Conservation (phyloP, 2,329 filamentous ascomycete genomes). For the Seiridium cupressi region DNA sequence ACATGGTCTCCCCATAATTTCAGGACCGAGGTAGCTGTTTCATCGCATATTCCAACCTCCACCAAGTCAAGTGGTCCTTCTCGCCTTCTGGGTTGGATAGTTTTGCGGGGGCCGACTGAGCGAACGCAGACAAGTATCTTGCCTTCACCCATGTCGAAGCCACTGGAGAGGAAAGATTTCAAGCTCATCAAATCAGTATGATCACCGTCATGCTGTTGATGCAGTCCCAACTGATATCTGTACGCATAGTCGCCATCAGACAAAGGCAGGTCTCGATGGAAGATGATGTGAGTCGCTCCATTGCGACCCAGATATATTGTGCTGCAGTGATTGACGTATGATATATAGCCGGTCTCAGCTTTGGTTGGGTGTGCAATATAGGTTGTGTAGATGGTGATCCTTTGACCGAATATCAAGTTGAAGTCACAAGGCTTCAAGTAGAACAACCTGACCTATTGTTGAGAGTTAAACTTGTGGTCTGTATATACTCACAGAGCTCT, state of each 20-base stretch:
- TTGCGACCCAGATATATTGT: slow-evolving; percentile 59
- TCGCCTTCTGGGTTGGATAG: slow-evolving; percentile 43
- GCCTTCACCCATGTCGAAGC: slow-evolving; percentile 47
- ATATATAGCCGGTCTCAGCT: slow-evolving; percentile 23
- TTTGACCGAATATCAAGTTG: slow-evolving; percentile 46
- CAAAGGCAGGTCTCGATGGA: slow-evolving; percentile 42
- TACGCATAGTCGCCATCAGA: slow-evolving; percentile 39
- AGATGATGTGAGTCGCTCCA: slow-evolving; percentile 49
- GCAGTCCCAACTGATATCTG: slow-evolving; percentile 44
- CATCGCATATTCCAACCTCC: slow-evolving; percentile 54
- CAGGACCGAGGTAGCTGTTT: slow-evolving; percentile 52
- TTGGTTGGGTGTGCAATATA: slow-evolving; percentile 50
- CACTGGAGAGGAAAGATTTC: slow-evolving; percentile 50
- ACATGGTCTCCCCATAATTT: slow-evolving; percentile 54
- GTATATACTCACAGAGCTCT: no score
- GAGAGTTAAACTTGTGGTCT: background rate
- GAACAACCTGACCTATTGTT: slow-evolving; percentile 47
- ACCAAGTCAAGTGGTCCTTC: slow-evolving; percentile 43
- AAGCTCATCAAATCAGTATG: slow-evolving; percentile 55
- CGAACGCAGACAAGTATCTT: slow-evolving; percentile 58
- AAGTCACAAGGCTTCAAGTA: slow-evolving; percentile 39
- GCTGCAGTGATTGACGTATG: slow-evolving; percentile 46
- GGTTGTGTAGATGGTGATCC: slow-evolving; percentile 56
- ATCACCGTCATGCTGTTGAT: slow-evolving; percentile 17
- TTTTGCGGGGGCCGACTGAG: slow-evolving; percentile 51